Percentiles rank a stretch among this genome's conserved stretches.
Conservation (phyloP, 371 early-diverging fungal genomes). For the Rozella allomycis region DNA sequence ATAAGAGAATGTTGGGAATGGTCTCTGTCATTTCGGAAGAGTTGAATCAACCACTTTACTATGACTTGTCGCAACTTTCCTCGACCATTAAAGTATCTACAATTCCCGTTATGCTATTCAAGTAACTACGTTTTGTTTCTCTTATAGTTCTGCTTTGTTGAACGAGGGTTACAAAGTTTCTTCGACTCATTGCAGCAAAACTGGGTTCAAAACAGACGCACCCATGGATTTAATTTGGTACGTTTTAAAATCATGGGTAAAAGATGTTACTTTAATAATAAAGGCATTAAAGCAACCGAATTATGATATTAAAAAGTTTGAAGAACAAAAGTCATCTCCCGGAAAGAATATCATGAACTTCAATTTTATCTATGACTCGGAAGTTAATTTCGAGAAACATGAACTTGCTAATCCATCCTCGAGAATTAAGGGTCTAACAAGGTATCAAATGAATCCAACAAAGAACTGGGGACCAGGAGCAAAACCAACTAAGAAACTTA, state of each 20-base stretch:
- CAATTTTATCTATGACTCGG: constrained; percentile 9
- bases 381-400: constrained; percentile 43
- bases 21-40: constrained; percentile 66
- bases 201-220: constrained; percentile 87
- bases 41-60: constrained; percentile 55
- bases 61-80: constrained; percentile 38
- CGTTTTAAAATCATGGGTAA: constrained; percentile 52
- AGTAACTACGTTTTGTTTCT: constrained; percentile 13
- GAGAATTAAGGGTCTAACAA: constrained; percentile 50
- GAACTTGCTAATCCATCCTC: constrained; percentile 48
- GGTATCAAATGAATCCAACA: constrained; percentile 81
- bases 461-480: constrained; percentile 86
- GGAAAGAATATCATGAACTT: constrained; percentile 35
- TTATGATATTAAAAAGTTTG: too few species aligned
- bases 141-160: constrained; percentile 61
- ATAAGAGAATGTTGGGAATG: constrained; percentile 82
- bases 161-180: constrained; percentile 83
- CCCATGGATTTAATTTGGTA: constrained; percentile 80
- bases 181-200: constrained; percentile 60
- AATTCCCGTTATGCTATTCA: constrained; percentile 15
- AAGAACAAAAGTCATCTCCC: constrained; percentile 32
- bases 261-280: not conserved
- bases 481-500: not conserved
- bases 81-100: constrained; percentile 15
- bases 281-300: too few species aligned